phyloP scores from a whole-genome alignment of 352 stramenopile species.

The Plasmopara halstedii region DNA sequence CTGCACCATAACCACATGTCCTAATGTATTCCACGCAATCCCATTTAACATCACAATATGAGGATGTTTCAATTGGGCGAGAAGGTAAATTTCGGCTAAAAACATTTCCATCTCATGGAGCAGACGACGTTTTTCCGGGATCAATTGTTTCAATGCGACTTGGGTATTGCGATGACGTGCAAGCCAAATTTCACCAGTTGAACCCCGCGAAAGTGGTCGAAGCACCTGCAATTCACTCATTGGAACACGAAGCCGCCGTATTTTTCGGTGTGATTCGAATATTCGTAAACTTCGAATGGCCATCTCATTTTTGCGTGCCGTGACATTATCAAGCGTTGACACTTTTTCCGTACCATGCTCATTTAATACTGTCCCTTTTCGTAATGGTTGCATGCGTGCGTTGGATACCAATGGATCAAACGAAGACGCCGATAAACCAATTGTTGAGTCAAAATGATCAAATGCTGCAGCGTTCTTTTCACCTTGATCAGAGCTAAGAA shows the following conservation, averaged over 20 bases:
- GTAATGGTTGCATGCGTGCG: no score
- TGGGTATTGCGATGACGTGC: constrained; percentile 37
- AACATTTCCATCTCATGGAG: constrained; percentile 70
- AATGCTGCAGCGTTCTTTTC: constrained; percentile 39
- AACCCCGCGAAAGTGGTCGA: constrained; percentile 37
- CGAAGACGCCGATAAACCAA: no score
- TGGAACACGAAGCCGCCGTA: no score
- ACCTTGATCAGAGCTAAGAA: constrained; percentile 22
- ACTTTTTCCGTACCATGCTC: no score
- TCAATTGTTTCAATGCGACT: constrained; percentile 65
- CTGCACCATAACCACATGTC: constrained; percentile 64
- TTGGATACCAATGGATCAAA: no score
- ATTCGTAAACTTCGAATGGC: no score
- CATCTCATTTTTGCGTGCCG: no score
- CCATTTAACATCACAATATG: constrained; percentile 54
- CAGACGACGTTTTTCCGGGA: constrained; percentile 38
- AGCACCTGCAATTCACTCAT: constrained; percentile 50
- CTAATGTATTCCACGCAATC: no score
- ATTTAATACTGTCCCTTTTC: no score
- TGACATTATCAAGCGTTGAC: no score
- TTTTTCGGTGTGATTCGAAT: no score
- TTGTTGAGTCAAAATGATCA: no score
- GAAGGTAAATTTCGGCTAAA: constrained; percentile 66
- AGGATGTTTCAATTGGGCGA: constrained; percentile 57
- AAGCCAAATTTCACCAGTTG: constrained; percentile 66